Percentiles rank a stretch among this genome's conserved stretches.
Evolutionary conservation across 371 early-diverging fungal species (phyloP).

Genomic region (Mucor velutinosus): DNA sequence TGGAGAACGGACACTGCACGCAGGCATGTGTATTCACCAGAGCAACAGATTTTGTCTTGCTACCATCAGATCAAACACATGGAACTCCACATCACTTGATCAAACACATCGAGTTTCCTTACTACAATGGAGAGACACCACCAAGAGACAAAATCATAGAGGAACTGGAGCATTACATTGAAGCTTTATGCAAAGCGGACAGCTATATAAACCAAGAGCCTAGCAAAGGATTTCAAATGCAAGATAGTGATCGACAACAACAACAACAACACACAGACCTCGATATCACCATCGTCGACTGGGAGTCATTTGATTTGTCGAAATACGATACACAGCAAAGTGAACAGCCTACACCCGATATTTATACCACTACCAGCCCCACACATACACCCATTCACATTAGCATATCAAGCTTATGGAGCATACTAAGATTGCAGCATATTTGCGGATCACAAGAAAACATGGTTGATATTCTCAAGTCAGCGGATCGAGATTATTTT

Average conservation of each 20-base stretch:
- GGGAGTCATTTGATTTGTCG: slow-evolving; percentile 5
- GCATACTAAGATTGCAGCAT: slow-evolving; percentile 33
- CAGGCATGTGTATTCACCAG: slow-evolving; percentile 76
- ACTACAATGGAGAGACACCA: slow-evolving; percentile 24
- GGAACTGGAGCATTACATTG: slow-evolving; percentile 26
- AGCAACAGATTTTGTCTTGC: background rate
- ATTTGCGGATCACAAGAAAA: slow-evolving; percentile 24
- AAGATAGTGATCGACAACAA: background rate
- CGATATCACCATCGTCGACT: slow-evolving; percentile 11
- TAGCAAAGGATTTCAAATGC: background rate
- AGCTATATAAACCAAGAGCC: background rate
- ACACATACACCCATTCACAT: slow-evolving; percentile 6
- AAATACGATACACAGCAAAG: background rate
- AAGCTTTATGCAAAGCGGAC: slow-evolving; percentile 26
- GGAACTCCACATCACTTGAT: slow-evolving; percentile 28
- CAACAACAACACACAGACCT: background rate
- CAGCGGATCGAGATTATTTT: background rate
- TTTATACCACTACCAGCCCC: background rate
- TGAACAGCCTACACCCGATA: background rate
- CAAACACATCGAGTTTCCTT: slow-evolving; percentile 43
- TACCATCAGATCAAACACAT: background rate
- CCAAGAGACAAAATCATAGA: slow-evolving; percentile 15
- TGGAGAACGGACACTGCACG: slow-evolving; percentile 68
- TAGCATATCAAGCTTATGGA: slow-evolving; percentile 31
- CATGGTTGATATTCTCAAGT: background rate